Base-by-base conservation (phyloP, 352 stramenopile genomes). In the Salisapilia sapeloensis region DNA sequence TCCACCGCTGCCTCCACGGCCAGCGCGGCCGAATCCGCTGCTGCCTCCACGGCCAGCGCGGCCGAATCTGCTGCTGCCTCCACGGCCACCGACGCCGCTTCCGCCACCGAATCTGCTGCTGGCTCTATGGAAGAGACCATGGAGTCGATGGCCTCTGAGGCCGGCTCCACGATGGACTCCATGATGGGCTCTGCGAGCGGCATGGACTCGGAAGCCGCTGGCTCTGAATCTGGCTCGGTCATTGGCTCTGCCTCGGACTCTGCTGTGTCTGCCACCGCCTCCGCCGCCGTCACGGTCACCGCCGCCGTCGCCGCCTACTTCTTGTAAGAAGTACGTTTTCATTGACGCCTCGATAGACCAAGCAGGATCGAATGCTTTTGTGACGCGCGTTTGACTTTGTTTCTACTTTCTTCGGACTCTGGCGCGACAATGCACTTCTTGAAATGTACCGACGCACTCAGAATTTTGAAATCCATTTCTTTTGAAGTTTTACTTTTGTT, bases 131-230 rank as follows among this genome's bases (percentile, higher is more conserved):
- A 28, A 15, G n/a, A 26, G 20, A 25, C 39, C 14, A 25, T 10
- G 16, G 29, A 15, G 19, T 34, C 45, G 14, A 33, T 38, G 15
- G 21, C 34, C 20, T 33, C 29, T 11, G 35, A 38, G 22, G 42
- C 33, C 19, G 35, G 20, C 32, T 31, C 26, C 25, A 29, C 31
- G 18, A 23, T 18, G 6, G 34, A 24, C 16, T 22, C 8, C 6
- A 44, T 43, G 8, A 26, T 37, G 5, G 30, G 42, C 14, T 36
- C 39, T n/a, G 50, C 47, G 17, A 22, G 32, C 16, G 23, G 24
- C 14, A n/a, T n/a, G n/a, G n/a, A n/a, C n/a, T 33, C 50, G 28
- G 44, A 36, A 38, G 32, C 46, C 36, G 42, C 42, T 11, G 34
- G 38, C 36, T 29, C 22, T 28, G 36, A 22, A 22, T 42, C 36